Conservation (phyloP, 441 rosid species). For the Erodium moschatum region DNA sequence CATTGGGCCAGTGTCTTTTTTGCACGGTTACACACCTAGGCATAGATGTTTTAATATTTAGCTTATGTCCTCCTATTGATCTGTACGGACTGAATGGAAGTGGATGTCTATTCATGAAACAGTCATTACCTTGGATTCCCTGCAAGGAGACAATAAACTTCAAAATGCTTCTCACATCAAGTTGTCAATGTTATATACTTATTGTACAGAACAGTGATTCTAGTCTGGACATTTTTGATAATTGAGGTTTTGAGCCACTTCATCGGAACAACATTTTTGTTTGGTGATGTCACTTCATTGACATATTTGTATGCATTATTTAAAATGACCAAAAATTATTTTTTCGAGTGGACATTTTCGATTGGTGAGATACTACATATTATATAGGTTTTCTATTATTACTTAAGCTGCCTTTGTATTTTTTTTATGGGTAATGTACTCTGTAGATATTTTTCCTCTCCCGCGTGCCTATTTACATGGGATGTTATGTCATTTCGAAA, state of each 20-base stretch:
- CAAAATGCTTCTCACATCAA: not conserved
- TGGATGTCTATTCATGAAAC: not conserved
- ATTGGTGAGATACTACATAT: not conserved
- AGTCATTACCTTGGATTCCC: not conserved
- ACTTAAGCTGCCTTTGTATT: too few species aligned
- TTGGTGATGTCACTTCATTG: not conserved
- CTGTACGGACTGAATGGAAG: not conserved
- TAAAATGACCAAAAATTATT: not conserved
- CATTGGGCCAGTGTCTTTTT: not conserved
- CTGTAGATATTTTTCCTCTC: too few species aligned
- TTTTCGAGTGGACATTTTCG: not conserved
- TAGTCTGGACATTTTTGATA: conserved; percentile 1
- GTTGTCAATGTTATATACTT: not conserved
- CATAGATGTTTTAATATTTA: not conserved
- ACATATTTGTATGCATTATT: not conserved
- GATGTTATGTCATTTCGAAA: too few species aligned
- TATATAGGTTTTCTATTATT: not conserved
- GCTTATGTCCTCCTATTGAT: not conserved
- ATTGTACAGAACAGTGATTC: not conserved
- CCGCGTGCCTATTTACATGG: too few species aligned
- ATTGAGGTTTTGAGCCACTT: not conserved
- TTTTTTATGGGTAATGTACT: too few species aligned
- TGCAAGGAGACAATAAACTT: not conserved
- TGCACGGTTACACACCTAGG: not conserved
- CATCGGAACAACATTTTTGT: not conserved